phyloP scores from a whole-genome alignment of 106 monocot species.

The Platanthera zijinensis region DNA sequence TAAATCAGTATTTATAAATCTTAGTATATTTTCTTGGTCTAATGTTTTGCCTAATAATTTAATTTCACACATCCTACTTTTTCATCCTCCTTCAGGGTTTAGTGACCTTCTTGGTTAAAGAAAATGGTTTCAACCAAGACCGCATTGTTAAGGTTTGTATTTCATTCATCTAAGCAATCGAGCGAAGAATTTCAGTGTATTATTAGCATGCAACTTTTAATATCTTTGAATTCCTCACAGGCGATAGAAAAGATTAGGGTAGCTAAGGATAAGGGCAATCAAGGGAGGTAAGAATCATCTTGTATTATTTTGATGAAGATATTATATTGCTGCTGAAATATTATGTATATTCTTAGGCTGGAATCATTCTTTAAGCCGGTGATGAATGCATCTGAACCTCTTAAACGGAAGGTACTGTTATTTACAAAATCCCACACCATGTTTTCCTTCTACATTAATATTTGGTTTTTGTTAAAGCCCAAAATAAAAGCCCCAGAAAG shows the following conservation, averaged over 20 bases:
- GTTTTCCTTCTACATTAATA: not conserved
- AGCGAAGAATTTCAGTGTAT: not conserved
- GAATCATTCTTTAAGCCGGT: slow-evolving; percentile 92
- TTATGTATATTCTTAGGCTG: slow-evolving; percentile 36
- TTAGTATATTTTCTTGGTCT: not conserved
- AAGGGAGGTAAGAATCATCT: slow-evolving; percentile 45
- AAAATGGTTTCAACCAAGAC: slow-evolving; percentile 87
- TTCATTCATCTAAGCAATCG: not conserved
- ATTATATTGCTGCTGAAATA: not conserved
- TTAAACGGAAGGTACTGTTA: slow-evolving; percentile 68
- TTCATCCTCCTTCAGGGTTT: slow-evolving; percentile 44
- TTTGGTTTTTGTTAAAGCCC: too few relatives aligned
- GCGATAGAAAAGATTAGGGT: slow-evolving; percentile 89
- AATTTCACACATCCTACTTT: not conserved
- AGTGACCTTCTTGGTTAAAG: slow-evolving; percentile 67
- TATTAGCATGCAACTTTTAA: not conserved
- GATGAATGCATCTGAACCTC: slow-evolving; percentile 37
- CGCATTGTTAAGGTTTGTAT: slow-evolving; percentile 74
- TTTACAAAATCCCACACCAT: too few relatives aligned
- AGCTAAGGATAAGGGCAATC: slow-evolving; percentile 81
- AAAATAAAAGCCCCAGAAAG: too few relatives aligned
- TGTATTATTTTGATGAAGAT: not conserved
- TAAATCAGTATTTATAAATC: too few relatives aligned
- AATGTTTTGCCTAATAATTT: not conserved
- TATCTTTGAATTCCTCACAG: slow-evolving; percentile 21